phyloP scores from a whole-genome alignment of 164 flowering plant genomes.

The Kalanchoe fedtschenkoi region DNA sequence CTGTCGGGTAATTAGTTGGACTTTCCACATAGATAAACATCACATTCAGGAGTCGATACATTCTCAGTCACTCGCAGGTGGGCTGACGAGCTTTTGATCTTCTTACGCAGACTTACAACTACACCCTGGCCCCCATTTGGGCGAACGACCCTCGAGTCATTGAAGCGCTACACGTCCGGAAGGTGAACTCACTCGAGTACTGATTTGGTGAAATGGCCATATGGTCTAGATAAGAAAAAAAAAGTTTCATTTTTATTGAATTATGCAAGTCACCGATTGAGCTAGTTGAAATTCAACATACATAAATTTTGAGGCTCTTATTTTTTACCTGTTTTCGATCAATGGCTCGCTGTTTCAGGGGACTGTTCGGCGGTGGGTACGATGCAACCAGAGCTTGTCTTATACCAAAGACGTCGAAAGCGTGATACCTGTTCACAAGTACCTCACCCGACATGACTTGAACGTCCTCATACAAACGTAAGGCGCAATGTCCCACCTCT shows the following conservation, averaged over 20 bases:
- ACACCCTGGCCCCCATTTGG: not conserved
- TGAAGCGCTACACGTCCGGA: conserved; percentile 1
- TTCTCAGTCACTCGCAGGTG: not conserved
- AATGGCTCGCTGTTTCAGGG: not conserved
- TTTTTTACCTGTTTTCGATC: not conserved
- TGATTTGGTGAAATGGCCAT: no score
- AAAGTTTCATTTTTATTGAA: no score
- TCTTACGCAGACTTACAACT: conserved; percentile 4
- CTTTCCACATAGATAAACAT: no score
- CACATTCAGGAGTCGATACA: no score
- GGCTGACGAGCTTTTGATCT: not conserved
- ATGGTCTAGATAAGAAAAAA: no score
- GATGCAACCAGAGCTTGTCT: conserved; percentile 8
- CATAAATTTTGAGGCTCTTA: no score
- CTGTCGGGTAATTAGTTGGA: not conserved
- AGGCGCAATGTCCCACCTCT: no score
- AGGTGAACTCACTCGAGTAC: not conserved
- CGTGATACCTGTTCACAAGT: conserved; percentile 1
- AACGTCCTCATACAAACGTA: conserved; percentile 3
- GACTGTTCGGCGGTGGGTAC: not conserved
- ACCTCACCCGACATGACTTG: conserved; percentile 1
- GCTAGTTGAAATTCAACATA: not conserved
- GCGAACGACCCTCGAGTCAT: conserved; percentile 1
- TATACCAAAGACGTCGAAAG: conserved; percentile 6
- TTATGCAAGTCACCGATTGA: not conserved